A percentile compares a stretch with the other conserved stretches of the same genome.
These are phyloP conservation scores for Pseudonitzschia multiseries DNA, from an alignment of 108 stramenopile species.

Conservation along the genomic window DNA sequence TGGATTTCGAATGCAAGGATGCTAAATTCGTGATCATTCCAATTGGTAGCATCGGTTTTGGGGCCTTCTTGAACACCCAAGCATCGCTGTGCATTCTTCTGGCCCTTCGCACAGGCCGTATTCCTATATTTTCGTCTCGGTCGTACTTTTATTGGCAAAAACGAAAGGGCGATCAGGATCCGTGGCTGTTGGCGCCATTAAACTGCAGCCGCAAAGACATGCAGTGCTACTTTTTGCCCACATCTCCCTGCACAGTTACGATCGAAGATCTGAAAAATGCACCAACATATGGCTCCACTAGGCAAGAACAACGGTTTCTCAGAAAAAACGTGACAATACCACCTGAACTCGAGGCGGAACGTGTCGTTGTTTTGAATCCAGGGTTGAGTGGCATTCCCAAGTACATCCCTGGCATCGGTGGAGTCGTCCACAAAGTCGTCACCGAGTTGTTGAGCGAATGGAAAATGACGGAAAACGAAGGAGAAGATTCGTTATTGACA, in stretches of 20 bases:
- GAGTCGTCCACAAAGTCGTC: not conserved
- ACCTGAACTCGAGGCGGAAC: not conserved
- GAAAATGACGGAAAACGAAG: not conserved
- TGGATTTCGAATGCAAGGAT: slow-evolving; percentile 14
- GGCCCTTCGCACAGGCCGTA: slow-evolving; percentile 18
- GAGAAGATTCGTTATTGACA: not conserved
- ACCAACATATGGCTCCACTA: not conserved
- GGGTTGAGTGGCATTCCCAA: not conserved
- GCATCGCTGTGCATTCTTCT: slow-evolving; percentile 13
- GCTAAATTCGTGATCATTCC: slow-evolving; percentile 20
- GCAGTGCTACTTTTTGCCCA: slow-evolving; percentile 28
- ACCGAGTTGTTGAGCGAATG: slow-evolving; percentile 18
- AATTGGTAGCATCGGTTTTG: slow-evolving; percentile 17
- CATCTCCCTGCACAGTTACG: slow-evolving; percentile 25
- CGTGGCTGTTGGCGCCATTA: slow-evolving; percentile 16
- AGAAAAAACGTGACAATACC: not conserved
- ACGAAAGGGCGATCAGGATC: not conserved
- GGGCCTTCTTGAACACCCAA: slow-evolving; percentile 11
- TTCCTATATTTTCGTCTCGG: slow-evolving; percentile 21
- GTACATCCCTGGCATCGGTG: not conserved
- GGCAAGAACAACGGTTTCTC: not conserved
- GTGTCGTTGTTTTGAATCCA: slow-evolving; percentile 9
- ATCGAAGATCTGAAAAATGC: slow-evolving; percentile 20
- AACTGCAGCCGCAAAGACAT: slow-evolving; percentile 24
- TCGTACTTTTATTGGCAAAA: slow-evolving; percentile 7